Evolutionary conservation across 441 rosid species (phyloP).

Genomic region (Gossypium lobatum): DNA sequence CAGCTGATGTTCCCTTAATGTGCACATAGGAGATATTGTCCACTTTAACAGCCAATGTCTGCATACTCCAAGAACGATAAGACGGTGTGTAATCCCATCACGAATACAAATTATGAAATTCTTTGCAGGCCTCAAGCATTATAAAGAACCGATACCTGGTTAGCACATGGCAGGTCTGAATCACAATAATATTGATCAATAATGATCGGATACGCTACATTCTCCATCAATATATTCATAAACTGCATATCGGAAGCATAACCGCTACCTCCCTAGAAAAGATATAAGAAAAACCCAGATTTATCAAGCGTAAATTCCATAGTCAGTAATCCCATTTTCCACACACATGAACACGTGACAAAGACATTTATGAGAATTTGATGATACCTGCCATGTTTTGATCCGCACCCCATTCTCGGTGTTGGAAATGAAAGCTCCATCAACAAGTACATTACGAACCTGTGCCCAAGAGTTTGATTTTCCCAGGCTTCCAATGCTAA

Average conservation of each 20-base stretch:
- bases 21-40: constrained; percentile 48
- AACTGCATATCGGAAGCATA: constrained; percentile 53
- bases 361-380: not conserved
- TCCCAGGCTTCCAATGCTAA: constrained; percentile 92
- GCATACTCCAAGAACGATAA: constrained; percentile 18
- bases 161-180: constrained; percentile 57
- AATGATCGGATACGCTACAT: constrained; percentile 82
- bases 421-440: constrained; percentile 58
- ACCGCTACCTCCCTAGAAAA: constrained; percentile 76
- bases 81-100: too few relatives aligned
- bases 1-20: constrained; percentile 73
- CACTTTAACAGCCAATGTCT: constrained; percentile 74
- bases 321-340: not conserved
- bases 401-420: constrained; percentile 81
- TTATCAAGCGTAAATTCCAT: not conserved
- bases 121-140: not conserved
- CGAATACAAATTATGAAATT: not conserved
- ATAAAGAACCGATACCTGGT: constrained; percentile 50
- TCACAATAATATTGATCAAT: constrained; percentile 90
- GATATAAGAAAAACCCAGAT: constrained; percentile 11
- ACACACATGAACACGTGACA: not conserved
- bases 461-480: constrained; percentile 50
- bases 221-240: constrained; percentile 58
- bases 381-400: constrained; percentile 93
- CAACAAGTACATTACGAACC: constrained; percentile 52